A percentile compares a stretch with the other conserved stretches of the same genome.
Evolutionary conservation across 2,329 filamentous ascomycete species (phyloP).

Genomic region (Epichloe sibirici): DNA sequence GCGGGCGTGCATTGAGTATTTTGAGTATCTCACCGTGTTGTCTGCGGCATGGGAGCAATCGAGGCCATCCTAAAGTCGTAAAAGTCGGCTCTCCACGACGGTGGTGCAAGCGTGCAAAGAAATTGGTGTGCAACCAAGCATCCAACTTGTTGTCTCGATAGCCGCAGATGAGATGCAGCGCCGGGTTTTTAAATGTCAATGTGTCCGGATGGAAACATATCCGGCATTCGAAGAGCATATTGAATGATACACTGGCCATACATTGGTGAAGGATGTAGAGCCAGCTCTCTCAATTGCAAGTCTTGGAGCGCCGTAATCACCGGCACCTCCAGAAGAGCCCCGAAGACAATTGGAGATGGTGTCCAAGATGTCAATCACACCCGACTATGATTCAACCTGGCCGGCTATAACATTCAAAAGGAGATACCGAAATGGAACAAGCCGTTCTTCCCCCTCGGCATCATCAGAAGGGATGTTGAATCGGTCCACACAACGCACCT

Average conservation of each 20-base stretch:
- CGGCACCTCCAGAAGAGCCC: constrained; percentile 8
- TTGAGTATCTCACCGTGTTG: no score
- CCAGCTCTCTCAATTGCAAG: neutral
- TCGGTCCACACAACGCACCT: constrained; percentile 15
- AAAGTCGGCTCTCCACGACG: no score
- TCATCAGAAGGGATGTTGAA: constrained; percentile 16
- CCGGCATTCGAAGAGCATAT: constrained; percentile 11
- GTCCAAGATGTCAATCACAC: constrained; percentile 17
- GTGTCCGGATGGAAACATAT: constrained; percentile 10
- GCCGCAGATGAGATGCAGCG: no score
- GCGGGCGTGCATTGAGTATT: no score
- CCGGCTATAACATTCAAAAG: constrained; percentile 12
- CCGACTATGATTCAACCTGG: constrained; percentile 2
- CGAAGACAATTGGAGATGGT: constrained; percentile 14
- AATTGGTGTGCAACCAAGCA: no score
- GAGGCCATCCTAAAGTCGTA: no score
- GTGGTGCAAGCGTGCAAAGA: no score
- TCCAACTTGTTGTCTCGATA: no score
- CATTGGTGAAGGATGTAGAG: constrained; percentile 5
- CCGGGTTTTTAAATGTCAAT: constrained; percentile 5
- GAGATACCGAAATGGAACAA: constrained; percentile 16
- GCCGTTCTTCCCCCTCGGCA: constrained; percentile 13
- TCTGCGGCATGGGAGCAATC: no score
- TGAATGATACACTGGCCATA: constrained; percentile 15
- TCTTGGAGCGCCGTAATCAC: constrained; percentile 13